These are phyloP conservation scores for Plasmopara halstedii DNA, from an alignment of 352 stramenopile genomes.

Conservation along the genomic window DNA sequence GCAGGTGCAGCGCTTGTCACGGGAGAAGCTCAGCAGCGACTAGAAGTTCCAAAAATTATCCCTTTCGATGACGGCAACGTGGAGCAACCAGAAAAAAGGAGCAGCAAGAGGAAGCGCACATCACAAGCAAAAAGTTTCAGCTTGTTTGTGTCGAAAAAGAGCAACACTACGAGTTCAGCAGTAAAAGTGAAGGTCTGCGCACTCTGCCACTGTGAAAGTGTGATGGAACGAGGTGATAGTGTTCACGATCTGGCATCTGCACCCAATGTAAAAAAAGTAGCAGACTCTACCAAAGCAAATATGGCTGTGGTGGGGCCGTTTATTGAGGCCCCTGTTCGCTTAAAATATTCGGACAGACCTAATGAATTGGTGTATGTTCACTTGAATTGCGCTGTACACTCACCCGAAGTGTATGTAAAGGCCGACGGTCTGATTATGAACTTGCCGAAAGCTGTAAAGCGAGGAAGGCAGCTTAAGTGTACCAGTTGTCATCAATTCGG, in stretches of 20 bases:
- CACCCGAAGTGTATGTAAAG: constrained; percentile 77
- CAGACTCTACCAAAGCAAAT: constrained; percentile 18
- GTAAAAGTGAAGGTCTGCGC: constrained; percentile 40
- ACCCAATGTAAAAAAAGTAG: constrained; percentile 7
- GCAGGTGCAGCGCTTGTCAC: constrained; percentile 13
- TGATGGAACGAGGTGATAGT: constrained; percentile 17
- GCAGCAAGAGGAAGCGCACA: constrained; percentile 27
- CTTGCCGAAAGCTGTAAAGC: constrained; percentile 64
- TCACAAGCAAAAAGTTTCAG: constrained; percentile 11
- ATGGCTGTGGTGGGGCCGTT: constrained; percentile 56
- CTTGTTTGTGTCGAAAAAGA: constrained; percentile 12
- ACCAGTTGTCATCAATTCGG: constrained; percentile 54
- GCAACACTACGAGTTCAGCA: constrained; percentile 8
- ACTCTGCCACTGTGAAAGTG: constrained; percentile 49
- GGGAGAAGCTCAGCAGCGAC: constrained; percentile 15
- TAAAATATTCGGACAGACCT: constrained; percentile 68
- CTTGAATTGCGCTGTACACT: constrained; percentile 78
- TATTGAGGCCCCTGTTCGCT: constrained; percentile 60
- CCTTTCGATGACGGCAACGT: constrained; percentile 23
- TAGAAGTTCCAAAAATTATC: constrained; percentile 21
- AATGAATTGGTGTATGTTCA: constrained; percentile 66
- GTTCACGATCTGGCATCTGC: constrained; percentile 1
- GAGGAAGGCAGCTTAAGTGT: constrained; percentile 70
- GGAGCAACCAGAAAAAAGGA: constrained; percentile 10
- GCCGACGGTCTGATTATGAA: constrained; percentile 76